Base-by-base conservation (phyloP, 805 yeast genomes). In the Candida rishiriensis region DNA sequence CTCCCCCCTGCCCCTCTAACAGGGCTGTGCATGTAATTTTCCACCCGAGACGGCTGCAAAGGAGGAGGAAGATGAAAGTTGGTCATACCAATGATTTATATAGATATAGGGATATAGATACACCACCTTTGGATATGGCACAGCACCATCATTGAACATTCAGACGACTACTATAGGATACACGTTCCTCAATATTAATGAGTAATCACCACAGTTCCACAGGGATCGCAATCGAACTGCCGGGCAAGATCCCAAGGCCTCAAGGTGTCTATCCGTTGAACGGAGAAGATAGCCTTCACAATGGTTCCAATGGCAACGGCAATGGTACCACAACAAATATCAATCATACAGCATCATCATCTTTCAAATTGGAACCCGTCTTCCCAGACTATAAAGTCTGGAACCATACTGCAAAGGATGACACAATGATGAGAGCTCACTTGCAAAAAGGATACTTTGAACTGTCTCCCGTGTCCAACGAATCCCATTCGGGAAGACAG, bases 321-420 rank as follows among this genome's bases (percentile, higher is more conserved):
- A 17, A 41, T 12, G n/a, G 33, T 17, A 21, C 26, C 26, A 21
- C 26, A 21, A 21, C n/a, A n/a, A n/a, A n/a, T n/a, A n/a, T n/a
- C n/a, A n/a, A n/a, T n/a, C n/a, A n/a, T n/a, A 13, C 21, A n/a
- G 14, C 35, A 2, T n/a, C n/a, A n/a, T 34, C 21, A n/a, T 29
- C 26, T 31, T 16, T n/a, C 11, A 18, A n/a, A 10, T 10, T 8
- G 29, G 56, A 51, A 30, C 43, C 50, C 4, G 49, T 60, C 8
- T 85, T 75, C 53, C 95, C 95, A 0, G 95, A 86, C 59, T 85
- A 78, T 57, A 65, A 63, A 34, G 83, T 88, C 0, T 87, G 95
- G 93, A 66, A 67, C 34, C 88, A 81, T 53, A 71, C 73, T 6
- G 50, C 69, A 10, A 69, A 68, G 10, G 88, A 83, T 46, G 81